phyloP scores from a whole-genome alignment of 78 protist species.

The Blattamonas nauphoetae region DNA sequence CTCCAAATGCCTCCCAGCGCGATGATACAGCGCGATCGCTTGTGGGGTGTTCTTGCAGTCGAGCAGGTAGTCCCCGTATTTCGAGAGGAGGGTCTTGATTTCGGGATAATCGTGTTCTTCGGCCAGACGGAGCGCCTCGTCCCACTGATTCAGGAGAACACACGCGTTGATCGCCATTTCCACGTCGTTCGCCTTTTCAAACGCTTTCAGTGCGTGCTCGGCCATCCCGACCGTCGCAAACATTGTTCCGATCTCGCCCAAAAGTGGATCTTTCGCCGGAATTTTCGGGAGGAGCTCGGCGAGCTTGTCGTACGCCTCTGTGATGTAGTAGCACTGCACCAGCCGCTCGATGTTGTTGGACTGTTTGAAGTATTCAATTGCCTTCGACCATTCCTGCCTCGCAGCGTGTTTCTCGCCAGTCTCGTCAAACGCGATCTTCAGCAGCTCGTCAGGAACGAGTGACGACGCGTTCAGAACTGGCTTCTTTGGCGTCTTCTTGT shows the following conservation, averaged over 20 bases:
- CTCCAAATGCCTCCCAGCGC: constrained; percentile 26
- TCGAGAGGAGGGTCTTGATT: constrained; percentile 29
- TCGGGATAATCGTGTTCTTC: constrained; percentile 39
- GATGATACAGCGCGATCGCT: constrained; percentile 56
- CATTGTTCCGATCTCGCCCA: constrained; percentile 29
- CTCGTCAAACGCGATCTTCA: constrained; percentile 29
- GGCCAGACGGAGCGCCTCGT: constrained; percentile 48
- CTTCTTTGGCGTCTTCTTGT: not conserved
- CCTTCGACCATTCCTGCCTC: constrained; percentile 41
- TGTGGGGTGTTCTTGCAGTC: constrained; percentile 12
- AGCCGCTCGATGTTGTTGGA: constrained; percentile 18
- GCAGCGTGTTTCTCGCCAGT: constrained; percentile 65
- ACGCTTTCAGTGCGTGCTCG: constrained; percentile 45
- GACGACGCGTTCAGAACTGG: not conserved
- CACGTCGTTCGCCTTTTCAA: constrained; percentile 26
- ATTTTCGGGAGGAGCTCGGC: constrained; percentile 13
- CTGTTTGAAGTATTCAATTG: constrained; percentile 37
- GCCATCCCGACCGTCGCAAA: constrained; percentile 49
- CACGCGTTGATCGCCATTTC: constrained; percentile 55
- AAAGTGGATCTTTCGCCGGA: constrained; percentile 16
- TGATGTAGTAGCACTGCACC: constrained; percentile 16
- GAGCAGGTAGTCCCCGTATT: constrained; percentile 56
- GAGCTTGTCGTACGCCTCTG: constrained; percentile 31
- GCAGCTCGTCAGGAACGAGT: constrained; percentile 37
- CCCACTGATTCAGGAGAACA: constrained; percentile 56